These are phyloP conservation scores for Pythium biforme DNA, from an alignment of 352 stramenopile genomes.

Conservation along the genomic window DNA sequence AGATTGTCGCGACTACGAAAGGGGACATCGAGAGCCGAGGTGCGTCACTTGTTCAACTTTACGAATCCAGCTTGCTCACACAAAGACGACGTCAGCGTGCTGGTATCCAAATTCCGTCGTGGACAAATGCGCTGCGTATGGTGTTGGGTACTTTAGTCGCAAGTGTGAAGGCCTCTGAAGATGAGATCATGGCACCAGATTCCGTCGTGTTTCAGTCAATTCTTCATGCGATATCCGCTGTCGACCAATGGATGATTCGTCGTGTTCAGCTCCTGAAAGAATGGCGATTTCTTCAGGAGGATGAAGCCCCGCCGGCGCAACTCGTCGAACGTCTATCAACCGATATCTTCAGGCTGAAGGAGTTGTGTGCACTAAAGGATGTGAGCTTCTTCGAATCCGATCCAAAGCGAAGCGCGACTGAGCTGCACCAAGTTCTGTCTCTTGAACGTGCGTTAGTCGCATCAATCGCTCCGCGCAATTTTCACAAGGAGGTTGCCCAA, in stretches of 20 bases:
- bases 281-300: constrained; percentile 48
- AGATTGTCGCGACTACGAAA: constrained; percentile 2
- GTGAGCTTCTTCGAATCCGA: constrained; percentile 39
- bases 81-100: background rate
- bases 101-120: background rate
- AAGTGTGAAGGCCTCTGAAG: background rate
- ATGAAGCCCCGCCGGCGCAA: constrained; percentile 39
- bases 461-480: background rate
- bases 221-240: constrained; percentile 34
- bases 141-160: constrained; percentile 3
- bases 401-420: constrained; percentile 35
- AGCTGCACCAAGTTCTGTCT: constrained; percentile 35
- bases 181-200: background rate
- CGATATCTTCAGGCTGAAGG: constrained; percentile 45
- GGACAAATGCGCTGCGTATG: constrained; percentile 10
- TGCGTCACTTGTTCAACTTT: background rate
- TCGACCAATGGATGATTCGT: constrained; percentile 67
- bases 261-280: constrained; percentile 67
- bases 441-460: background rate
- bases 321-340: constrained; percentile 54
- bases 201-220: constrained; percentile 15
- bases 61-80: constrained; percentile 1
- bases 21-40: background rate
- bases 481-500: constrained; percentile 3
- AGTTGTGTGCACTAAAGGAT: constrained; percentile 51